Evolutionary conservation across 2,329 filamentous ascomycete species (phyloP).

Genomic region (Cadophora sp.): DNA sequence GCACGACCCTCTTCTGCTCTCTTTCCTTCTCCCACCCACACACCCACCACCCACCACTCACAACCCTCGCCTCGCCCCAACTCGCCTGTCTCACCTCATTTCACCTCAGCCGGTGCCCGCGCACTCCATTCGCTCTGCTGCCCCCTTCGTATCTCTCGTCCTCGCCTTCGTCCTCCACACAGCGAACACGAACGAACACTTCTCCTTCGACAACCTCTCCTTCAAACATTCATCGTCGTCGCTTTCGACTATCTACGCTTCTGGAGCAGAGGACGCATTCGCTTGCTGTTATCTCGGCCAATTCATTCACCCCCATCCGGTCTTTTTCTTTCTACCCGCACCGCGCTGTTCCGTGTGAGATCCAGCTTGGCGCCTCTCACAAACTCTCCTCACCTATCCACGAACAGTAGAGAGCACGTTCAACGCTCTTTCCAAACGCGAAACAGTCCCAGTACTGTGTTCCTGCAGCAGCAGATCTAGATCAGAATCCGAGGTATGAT

Average conservation of each 20-base stretch:
- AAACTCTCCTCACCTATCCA: background rate
- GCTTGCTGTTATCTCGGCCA: slow-evolving; percentile 38
- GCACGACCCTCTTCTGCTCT: background rate
- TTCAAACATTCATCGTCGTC: slow-evolving; percentile 20
- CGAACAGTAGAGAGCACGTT: slow-evolving; percentile 22
- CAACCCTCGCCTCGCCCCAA: background rate
- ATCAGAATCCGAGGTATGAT: slow-evolving; percentile 34
- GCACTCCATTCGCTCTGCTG: slow-evolving; percentile 40
- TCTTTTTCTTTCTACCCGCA: background rate
- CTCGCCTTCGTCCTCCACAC: background rate
- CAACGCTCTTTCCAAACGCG: slow-evolving; percentile 35
- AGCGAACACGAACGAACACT: slow-evolving; percentile 13
- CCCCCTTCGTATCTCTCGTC: slow-evolving; percentile 21
- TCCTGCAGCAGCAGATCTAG: slow-evolving; percentile 15
- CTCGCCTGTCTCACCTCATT: slow-evolving; percentile 39
- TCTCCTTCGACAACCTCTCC: slow-evolving; percentile 25
- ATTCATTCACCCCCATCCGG: slow-evolving; percentile 18
- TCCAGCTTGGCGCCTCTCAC: slow-evolving; percentile 8
- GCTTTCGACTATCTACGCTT: slow-evolving; percentile 12
- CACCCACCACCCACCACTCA: background rate
- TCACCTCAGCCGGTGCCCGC: slow-evolving; percentile 31
- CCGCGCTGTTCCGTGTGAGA: slow-evolving; percentile 1
- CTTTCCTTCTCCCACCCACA: background rate
- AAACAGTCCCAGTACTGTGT: slow-evolving; percentile 29
- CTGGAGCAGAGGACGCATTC: slow-evolving; percentile 41